phyloP scores from a whole-genome alignment of 176 grass and related monocot species.

The Dactylis glomerata region DNA sequence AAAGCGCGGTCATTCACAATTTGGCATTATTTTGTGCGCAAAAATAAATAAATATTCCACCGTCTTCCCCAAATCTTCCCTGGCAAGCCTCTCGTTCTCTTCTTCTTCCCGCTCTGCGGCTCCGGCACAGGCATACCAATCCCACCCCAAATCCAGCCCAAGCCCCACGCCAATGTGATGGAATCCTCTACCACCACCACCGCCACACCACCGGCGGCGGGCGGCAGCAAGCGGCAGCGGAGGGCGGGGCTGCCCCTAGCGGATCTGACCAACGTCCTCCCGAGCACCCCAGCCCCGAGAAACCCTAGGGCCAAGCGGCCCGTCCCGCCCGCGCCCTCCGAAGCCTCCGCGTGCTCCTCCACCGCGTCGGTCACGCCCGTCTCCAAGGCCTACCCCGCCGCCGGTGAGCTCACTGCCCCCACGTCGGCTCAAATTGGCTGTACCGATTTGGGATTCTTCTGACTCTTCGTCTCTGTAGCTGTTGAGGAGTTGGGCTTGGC shows the following conservation, averaged over 20 bases:
- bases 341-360: background rate
- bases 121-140: background rate
- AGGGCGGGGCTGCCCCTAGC: conserved; percentile 14
- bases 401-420: background rate
- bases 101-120: conserved; percentile 9
- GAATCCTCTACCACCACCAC: background rate
- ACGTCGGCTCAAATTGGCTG: background rate
- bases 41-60: background rate
- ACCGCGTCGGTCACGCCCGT: conserved; percentile 24
- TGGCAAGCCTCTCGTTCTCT: background rate
- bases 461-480: background rate
- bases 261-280: conserved; percentile 56
- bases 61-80: conserved; percentile 14
- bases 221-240: conserved; percentile 19
- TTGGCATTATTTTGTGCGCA: background rate
- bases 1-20: background rate
- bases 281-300: conserved; percentile 7
- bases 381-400: conserved; percentile 4
- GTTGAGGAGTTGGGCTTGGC: background rate
- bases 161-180: background rate
- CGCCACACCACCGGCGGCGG: background rate
- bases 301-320: background rate
- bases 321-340: background rate
- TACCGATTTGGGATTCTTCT: background rate
- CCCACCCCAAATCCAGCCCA: background rate